These are phyloP conservation scores for Primulina tabacum DNA, from an alignment of 257 asterid species.

Conservation along the genomic window DNA sequence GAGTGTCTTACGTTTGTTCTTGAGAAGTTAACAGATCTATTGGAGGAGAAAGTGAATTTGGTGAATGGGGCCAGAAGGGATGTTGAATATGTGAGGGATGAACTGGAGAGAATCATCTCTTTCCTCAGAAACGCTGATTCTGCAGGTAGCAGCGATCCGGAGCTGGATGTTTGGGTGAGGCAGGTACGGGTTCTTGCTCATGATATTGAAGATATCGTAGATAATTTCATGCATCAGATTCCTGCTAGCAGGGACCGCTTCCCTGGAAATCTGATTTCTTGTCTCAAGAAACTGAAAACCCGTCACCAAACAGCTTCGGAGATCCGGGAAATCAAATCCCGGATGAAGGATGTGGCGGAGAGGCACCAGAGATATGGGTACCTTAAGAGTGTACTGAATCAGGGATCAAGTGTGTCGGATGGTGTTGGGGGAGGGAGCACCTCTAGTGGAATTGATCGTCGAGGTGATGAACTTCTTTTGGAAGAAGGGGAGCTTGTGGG, in stretches of 20 bases:
- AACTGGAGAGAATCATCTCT: constrained; percentile 24
- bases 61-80: constrained; percentile 10
- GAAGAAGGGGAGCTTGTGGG: constrained; percentile 38
- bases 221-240: constrained; percentile 25
- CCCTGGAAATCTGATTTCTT: neutral
- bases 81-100: constrained; percentile 17
- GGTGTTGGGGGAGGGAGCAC: neutral
- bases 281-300: constrained; percentile 6
- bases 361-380: constrained; percentile 27
- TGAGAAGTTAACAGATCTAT: constrained; percentile 21
- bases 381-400: constrained; percentile 17
- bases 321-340: constrained; percentile 20
- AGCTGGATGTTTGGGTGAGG: constrained; percentile 32
- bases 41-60: constrained; percentile 20
- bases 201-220: constrained; percentile 29
- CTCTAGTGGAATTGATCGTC: constrained; percentile 6
- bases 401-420: neutral
- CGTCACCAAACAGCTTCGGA: constrained; percentile 19
- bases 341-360: constrained; percentile 19
- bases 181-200: constrained; percentile 32
- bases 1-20: constrained; percentile 21
- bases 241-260: neutral
- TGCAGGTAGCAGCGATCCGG: constrained; percentile 25
- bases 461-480: constrained; percentile 31
- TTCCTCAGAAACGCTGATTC: constrained; percentile 32